A percentile compares a stretch with the other conserved stretches of the same genome.
Conservation (phyloP, 768 basidiomycete species). For the Boletus patriciae region DNA sequence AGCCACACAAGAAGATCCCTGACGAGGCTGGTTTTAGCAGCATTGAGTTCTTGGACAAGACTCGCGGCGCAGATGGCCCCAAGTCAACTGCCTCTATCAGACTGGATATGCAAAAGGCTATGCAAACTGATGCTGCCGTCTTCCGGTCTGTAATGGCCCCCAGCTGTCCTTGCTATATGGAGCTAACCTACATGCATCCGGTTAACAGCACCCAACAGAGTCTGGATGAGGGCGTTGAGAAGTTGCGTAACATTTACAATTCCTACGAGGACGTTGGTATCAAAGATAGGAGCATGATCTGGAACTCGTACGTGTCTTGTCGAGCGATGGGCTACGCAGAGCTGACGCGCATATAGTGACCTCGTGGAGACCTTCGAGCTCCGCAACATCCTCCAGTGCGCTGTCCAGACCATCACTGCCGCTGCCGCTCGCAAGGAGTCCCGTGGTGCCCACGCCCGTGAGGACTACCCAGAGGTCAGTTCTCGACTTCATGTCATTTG, state of each 20-base stretch:
- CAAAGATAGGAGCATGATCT: slow-evolving; percentile 99
- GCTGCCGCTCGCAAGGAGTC: slow-evolving; percentile 95
- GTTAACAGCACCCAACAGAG: slow-evolving; percentile 72
- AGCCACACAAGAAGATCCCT: slow-evolving; percentile 84
- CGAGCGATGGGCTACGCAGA: neutral
- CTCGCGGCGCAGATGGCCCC: slow-evolving; percentile 79
- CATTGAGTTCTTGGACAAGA: slow-evolving; percentile 86
- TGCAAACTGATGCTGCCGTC: slow-evolving; percentile 97
- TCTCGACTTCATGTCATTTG: neutral
- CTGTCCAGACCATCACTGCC: slow-evolving; percentile 91
- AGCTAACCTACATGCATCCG: slow-evolving; percentile 1
- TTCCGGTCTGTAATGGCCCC: slow-evolving; percentile 61
- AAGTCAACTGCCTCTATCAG: slow-evolving; percentile 89
- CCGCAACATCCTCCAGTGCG: slow-evolving; percentile 92
- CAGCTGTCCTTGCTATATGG: neutral
- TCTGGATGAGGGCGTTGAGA: slow-evolving; percentile 90
- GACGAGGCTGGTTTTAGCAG: slow-evolving; percentile 82
- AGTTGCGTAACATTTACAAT: slow-evolving; percentile 82
- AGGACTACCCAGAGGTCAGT: slow-evolving; percentile 91
- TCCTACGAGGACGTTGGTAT: slow-evolving; percentile 90
- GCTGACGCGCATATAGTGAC: slow-evolving; percentile 54
- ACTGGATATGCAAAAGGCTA: slow-evolving; percentile 97
- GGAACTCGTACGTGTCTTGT: slow-evolving; percentile 83
- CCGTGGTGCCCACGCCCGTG: slow-evolving; percentile 97
- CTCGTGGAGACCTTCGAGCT: slow-evolving; percentile 97